Evolutionary conservation across 192 early-diverging fungal genomes (phyloP).

Genomic region (Backusella parvicylindrica): DNA sequence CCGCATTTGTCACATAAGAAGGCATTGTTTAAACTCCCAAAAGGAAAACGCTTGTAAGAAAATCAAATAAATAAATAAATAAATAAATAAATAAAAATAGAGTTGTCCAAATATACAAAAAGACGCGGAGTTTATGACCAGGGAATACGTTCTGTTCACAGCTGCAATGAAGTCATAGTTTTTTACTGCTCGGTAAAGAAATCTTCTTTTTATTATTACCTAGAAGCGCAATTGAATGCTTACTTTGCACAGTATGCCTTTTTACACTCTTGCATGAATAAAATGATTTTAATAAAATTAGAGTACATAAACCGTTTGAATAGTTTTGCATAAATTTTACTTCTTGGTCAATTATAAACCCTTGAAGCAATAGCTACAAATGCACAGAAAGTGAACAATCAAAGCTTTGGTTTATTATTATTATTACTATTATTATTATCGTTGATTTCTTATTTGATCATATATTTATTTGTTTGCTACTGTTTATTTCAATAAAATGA

Average conservation of each 20-base stretch:
- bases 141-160: not conserved
- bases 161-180: not conserved
- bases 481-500: too few relatives aligned
- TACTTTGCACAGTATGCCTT: too few relatives aligned
- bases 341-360: too few relatives aligned
- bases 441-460: too few relatives aligned
- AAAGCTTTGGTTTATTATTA: too few relatives aligned
- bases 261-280: not conserved
- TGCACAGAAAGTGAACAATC: too few relatives aligned
- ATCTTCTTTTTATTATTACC: not conserved
- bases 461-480: too few relatives aligned
- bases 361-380: too few relatives aligned
- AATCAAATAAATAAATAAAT: not conserved
- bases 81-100: not conserved
- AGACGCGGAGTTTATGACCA: not conserved
- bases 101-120: not conserved
- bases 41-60: not conserved
- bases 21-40: conserved; percentile 15
- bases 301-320: too few relatives aligned
- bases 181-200: not conserved
- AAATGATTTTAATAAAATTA: not conserved
- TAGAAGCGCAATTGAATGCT: too few relatives aligned
- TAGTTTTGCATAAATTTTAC: too few relatives aligned
- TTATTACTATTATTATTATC: too few relatives aligned
- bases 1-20: conserved; percentile 27